phyloP scores from a whole-genome alignment of 148 eudicot species.

The Amaranthus palmeri region DNA sequence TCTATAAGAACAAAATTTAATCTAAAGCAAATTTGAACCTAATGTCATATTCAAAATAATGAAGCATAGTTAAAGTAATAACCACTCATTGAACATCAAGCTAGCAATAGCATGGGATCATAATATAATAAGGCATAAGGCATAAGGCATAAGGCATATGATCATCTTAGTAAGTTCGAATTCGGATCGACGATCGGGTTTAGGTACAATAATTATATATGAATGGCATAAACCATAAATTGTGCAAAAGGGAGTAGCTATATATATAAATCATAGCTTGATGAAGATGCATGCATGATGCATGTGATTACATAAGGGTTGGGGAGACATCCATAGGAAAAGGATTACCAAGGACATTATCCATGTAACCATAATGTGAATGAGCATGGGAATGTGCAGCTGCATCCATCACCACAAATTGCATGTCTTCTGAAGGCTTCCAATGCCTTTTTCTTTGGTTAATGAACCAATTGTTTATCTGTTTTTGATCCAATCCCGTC shows the following conservation, averaged over 20 bases:
- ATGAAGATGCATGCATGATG: neutral
- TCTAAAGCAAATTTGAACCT: no score
- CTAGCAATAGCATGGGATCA: no score
- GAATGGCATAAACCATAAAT: neutral
- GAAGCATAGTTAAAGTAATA: no score
- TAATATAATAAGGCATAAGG: neutral
- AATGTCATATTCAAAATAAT: no score
- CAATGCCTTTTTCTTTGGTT: slow-evolving; percentile 96
- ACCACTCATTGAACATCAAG: no score
- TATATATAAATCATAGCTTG: neutral
- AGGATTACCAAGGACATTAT: slow-evolving; percentile 61
- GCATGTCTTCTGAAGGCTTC: slow-evolving; percentile 98
- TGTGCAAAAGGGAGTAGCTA: neutral
- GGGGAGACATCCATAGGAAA: slow-evolving; percentile 80
- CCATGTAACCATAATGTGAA: slow-evolving; percentile 46
- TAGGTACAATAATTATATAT: neutral
- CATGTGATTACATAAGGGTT: slow-evolving; percentile 40
- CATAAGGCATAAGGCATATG: neutral
- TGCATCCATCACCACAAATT: slow-evolving; percentile 63
- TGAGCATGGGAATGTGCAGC: slow-evolving; percentile 38
- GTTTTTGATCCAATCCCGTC: slow-evolving; percentile 90
- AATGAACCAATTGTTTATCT: slow-evolving; percentile 98
- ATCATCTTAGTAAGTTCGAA: neutral
- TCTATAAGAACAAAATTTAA: no score
- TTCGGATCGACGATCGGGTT: neutral